These are phyloP conservation scores for Candida vaughaniae DNA, from an alignment of 805 yeast species.

Conservation along the genomic window DNA sequence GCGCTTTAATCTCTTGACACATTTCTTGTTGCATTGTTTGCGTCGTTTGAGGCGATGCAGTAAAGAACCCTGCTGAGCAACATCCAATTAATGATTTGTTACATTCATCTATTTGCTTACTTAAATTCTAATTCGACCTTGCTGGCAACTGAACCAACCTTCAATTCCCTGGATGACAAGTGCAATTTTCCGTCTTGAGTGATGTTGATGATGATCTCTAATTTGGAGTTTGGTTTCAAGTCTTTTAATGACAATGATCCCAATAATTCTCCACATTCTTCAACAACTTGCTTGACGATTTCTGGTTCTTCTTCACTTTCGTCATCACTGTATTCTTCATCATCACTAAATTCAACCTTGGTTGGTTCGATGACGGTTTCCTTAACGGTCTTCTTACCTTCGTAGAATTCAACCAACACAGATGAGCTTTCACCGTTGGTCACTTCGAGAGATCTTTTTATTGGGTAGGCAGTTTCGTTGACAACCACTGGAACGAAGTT, in stretches of 20 bases:
- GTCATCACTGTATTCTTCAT: conserved; percentile 49
- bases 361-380: conserved; percentile 77
- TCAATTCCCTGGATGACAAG: conserved; percentile 64
- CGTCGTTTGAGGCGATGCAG: too few species aligned
- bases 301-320: conserved; percentile 86
- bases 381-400: conserved; percentile 80
- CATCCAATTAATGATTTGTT: too few species aligned
- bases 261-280: conserved; percentile 69
- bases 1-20: too few species aligned
- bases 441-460: conserved; percentile 70
- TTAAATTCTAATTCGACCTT: conserved; percentile 46
- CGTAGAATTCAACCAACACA: conserved; percentile 70
- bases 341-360: conserved; percentile 40
- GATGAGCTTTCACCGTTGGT: conserved; percentile 57
- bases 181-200: conserved; percentile 64
- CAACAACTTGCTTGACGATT: conserved; percentile 69
- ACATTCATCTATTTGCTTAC: too few species aligned
- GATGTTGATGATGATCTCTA: conserved; percentile 69
- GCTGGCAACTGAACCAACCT: conserved; percentile 53
- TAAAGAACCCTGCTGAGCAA: too few species aligned
- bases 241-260: conserved; percentile 78
- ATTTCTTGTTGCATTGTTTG: too few species aligned
- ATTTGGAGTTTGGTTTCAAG: conserved; percentile 58
- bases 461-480: conserved; percentile 87
- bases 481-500: conserved; percentile 71